Evolutionary conservation across 1,284 basidiomycete species (phyloP), one percentile per base, ranked within the genome.

Genomic region (Irpex sp.): DNA sequence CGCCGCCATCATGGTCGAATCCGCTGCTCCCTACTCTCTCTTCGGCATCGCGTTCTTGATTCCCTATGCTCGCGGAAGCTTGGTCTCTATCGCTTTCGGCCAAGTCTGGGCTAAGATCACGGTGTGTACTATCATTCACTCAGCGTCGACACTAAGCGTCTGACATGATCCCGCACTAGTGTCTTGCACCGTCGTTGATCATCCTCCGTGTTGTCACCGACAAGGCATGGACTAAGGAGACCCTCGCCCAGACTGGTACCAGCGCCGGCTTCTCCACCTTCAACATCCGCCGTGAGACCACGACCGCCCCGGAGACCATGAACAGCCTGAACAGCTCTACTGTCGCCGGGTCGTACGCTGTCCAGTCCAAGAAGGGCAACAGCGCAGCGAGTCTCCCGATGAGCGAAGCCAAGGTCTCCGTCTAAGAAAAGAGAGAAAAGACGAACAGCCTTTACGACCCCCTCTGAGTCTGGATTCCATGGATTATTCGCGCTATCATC

Each of bases 161-260:
- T 58, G 5, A 60, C 53, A 8, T 31, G 11, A 47, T 21, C 4
- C 19, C n/a, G 58, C 1, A 11, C 7, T 59, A 69, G 68, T 67
- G 68, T 61, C 59, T 69, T 46, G 60, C 68, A 6, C 68, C 68
- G 19, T 63, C 65, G 33, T 59, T 68, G 35, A 70, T 70, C 58
- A 62, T 68, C 6, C 60, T 64, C 21, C 68, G 68, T 31, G 65
- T 68, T 11, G 64, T 61, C 17, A 62, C 60, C 7, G 64, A 61
- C 3, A 59, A 61, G 21, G 67, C 67, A 11, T 68, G 67, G 67
- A 54, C 47, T 6, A n/a, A 19, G 9, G 57, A 62, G 9, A 62
- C 61, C 26, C 19, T 62, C 31, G 33, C 49, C 7, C 49, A 54
- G n/a, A 35, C 49, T 9, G 13, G 31, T 33, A 59, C 58, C 46